Conservation (phyloP, 1,139 yeast species). For the Blastobotrys serpentis region DNA sequence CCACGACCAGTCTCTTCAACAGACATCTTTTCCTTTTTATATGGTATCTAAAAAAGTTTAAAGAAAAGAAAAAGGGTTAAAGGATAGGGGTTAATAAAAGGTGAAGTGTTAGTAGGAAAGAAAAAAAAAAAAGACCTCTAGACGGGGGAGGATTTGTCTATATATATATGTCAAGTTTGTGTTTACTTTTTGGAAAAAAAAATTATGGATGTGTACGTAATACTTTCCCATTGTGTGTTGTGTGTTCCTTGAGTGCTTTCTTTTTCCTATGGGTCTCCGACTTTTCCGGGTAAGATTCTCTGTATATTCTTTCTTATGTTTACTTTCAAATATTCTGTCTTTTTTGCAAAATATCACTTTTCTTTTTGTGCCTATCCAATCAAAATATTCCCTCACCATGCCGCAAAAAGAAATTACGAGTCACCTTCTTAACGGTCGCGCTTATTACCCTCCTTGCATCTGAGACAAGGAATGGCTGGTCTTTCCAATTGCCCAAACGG, state of each 20-base stretch:
- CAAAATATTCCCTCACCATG: slow-evolving; percentile 15
- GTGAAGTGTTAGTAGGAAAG: slow-evolving; percentile 11
- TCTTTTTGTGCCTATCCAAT: slow-evolving; percentile 12
- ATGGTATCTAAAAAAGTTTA: slow-evolving; percentile 4
- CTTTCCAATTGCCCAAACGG: too few relatives aligned
- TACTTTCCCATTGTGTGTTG: slow-evolving; percentile 12
- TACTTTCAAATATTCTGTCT: not conserved
- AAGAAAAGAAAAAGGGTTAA: slow-evolving; percentile 1
- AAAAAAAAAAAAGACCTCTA: slow-evolving; percentile 2
- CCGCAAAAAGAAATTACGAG: slow-evolving; percentile 2
- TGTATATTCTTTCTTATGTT: not conserved
- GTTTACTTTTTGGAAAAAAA: slow-evolving; percentile 12
- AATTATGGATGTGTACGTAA: slow-evolving; percentile 1
- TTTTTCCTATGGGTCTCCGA: slow-evolving; percentile 3
- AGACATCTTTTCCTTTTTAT: slow-evolving; percentile 14
- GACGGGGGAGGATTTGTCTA: slow-evolving; percentile 7
- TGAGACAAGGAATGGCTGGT: slow-evolving; percentile 8
- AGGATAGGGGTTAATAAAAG: not conserved
- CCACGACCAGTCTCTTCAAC: slow-evolving; percentile 16
- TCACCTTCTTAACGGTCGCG: slow-evolving; percentile 2
- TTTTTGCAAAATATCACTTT: not conserved
- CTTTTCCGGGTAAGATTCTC: slow-evolving; percentile 7
- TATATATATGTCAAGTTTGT: not conserved
- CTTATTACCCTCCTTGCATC: not conserved
- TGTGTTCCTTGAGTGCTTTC: slow-evolving; percentile 8